Conservation (phyloP, 345 rosid species). For the Salix arbutifolia region DNA sequence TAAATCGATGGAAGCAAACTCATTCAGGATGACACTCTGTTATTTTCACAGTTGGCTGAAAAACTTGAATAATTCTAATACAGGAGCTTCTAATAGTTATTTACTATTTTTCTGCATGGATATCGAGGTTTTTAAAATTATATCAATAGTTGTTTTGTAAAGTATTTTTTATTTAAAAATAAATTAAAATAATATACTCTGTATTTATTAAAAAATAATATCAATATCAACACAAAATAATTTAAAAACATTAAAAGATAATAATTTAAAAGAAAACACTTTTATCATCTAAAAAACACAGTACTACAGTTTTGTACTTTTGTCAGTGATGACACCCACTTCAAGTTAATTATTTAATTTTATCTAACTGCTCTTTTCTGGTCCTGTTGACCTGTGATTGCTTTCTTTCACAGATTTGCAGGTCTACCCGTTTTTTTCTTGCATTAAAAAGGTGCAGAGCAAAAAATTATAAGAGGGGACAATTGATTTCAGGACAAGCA, state of each 20-base stretch:
- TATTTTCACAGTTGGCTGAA: background rate
- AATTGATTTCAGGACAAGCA: background rate
- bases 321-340: background rate
- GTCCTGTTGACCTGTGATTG: background rate
- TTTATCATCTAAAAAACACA: background rate
- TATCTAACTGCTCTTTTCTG: too few species aligned
- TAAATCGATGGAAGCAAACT: background rate
- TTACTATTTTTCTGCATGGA: background rate
- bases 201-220: too few species aligned
- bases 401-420: background rate
- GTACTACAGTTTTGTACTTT: background rate
- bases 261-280: too few species aligned
- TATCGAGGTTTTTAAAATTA: too few species aligned
- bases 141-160: too few species aligned
- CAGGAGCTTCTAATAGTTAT: background rate
- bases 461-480: background rate
- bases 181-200: too few species aligned
- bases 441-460: background rate
- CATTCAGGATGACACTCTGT: background rate
- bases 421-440: background rate
- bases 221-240: too few species aligned
- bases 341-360: too few species aligned
- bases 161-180: too few species aligned
- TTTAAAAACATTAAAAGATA: too few species aligned
- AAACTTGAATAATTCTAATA: background rate